Evolutionary conservation across 2,329 filamentous ascomycete genomes (phyloP).

Genomic region (Didymella glomerata): DNA sequence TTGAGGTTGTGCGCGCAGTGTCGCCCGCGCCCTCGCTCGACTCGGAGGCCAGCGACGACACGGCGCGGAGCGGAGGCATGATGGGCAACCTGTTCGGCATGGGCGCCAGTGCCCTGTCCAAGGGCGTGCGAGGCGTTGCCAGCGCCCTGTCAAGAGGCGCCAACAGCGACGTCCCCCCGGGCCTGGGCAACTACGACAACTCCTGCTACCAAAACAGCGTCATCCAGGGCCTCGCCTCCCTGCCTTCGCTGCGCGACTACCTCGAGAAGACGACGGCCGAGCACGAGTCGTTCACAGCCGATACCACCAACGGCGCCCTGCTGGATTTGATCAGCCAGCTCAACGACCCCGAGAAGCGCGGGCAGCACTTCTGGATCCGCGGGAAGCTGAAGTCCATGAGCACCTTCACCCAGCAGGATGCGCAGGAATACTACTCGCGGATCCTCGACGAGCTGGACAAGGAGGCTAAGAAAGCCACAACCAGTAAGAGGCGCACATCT

Average conservation of each 20-base stretch:
- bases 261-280: conserved; percentile 54
- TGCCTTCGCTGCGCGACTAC: conserved; percentile 74
- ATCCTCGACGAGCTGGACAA: conserved; percentile 85
- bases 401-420: conserved; percentile 95
- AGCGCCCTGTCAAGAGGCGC: conserved; percentile 47
- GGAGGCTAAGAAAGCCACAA: conserved; percentile 65
- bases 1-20: conserved; percentile 19
- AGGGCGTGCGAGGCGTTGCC: conserved; percentile 45
- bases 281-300: conserved; percentile 48
- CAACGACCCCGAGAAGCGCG: conserved; percentile 74
- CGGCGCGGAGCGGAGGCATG: conserved; percentile 37
- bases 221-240: conserved; percentile 78
- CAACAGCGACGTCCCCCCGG: conserved; percentile 57
- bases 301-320: conserved; percentile 64
- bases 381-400: conserved; percentile 87
- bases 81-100: conserved; percentile 50
- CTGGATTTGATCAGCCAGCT: conserved; percentile 73
- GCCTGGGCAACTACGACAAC: conserved; percentile 90
- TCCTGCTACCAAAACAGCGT: conserved; percentile 98
- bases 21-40: conserved; percentile 20
- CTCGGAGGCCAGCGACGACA: conserved; percentile 31
- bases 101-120: conserved; percentile 48
- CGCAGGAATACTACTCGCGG: conserved; percentile 95
- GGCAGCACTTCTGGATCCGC: conserved; percentile 82
- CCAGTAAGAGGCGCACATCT: conserved; percentile 47